These are phyloP conservation scores for Alternaria sp. DNA, from an alignment of 2,329 filamentous ascomycete genomes.

Conservation along the genomic window DNA sequence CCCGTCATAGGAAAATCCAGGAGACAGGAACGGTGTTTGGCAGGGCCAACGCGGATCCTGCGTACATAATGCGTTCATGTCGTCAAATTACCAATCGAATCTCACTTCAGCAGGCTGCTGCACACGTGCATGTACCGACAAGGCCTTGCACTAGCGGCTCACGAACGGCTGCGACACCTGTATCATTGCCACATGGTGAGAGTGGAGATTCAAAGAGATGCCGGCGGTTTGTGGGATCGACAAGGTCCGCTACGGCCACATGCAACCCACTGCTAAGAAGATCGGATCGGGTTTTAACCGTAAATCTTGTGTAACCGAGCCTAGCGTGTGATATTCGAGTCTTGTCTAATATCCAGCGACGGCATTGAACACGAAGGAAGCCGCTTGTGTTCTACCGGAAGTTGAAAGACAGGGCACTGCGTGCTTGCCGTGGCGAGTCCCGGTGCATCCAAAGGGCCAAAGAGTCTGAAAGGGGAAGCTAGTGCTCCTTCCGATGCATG, in stretches of 20 bases:
- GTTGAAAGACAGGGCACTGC: neutral
- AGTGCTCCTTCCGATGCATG: neutral
- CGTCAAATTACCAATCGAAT: neutral
- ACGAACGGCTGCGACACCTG: conserved; percentile 5
- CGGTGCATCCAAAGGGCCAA: neutral
- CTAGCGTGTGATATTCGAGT: neutral
- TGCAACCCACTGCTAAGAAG: conserved; percentile 6
- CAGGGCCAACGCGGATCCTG: neutral
- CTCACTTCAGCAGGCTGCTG: neutral
- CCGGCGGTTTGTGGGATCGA: conserved; percentile 4
- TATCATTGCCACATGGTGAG: conserved; percentile 17
- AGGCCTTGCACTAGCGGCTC: conserved; percentile 1
- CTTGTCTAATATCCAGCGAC: neutral
- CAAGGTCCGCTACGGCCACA: conserved; percentile 8
- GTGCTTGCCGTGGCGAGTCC: neutral
- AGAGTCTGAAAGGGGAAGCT: neutral
- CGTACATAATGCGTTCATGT: conserved; percentile 6
- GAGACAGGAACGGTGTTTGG: conserved; percentile 2
- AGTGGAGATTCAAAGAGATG: conserved; percentile 6
- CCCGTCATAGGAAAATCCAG: neutral
- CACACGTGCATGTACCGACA: neutral
- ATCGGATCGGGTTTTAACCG: conserved; percentile 10
- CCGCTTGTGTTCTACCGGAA: neutral
- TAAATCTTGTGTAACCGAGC: conserved; percentile 12
- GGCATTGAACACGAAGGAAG: neutral